A percentile compares a stretch with the other conserved stretches of the same genome.
phyloP scores from a whole-genome alignment of 345 rosid genomes.

The Brassica incana region DNA sequence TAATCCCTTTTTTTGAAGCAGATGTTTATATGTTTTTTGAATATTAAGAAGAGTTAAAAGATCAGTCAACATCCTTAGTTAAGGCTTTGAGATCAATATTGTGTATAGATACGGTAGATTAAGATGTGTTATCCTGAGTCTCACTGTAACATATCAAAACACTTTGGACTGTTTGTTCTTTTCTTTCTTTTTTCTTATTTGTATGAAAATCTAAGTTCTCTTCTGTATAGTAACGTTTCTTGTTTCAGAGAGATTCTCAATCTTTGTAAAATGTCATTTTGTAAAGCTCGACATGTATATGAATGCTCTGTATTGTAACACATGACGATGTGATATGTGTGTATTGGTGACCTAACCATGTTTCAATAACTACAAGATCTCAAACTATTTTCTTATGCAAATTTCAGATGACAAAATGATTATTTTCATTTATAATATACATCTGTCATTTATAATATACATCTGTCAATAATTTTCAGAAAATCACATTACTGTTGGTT shows the following conservation, averaged over 20 bases:
- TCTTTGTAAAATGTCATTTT: background rate
- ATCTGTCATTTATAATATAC: background rate
- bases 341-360: background rate
- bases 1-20: constrained; percentile 13
- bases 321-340: background rate
- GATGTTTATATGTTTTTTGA: background rate
- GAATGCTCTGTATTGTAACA: background rate
- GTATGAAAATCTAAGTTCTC: background rate
- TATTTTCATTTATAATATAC: background rate
- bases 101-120: constrained; percentile 6
- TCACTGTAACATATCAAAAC: constrained; percentile 18
- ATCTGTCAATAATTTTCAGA: background rate
- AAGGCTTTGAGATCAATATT: constrained; percentile 10
- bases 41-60: constrained; percentile 3
- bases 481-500: background rate
- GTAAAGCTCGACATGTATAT: background rate
- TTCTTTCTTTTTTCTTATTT: background rate
- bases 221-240: constrained; percentile 2
- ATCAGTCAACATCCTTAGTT: background rate
- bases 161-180: background rate
- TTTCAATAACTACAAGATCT: background rate
- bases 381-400: background rate
- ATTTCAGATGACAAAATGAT: background rate
- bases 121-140: constrained; percentile 7
- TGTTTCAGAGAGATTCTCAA: background rate